These are phyloP conservation scores for Phialophora chinensis DNA, from an alignment of 2,329 filamentous ascomycete species.

Conservation along the genomic window DNA sequence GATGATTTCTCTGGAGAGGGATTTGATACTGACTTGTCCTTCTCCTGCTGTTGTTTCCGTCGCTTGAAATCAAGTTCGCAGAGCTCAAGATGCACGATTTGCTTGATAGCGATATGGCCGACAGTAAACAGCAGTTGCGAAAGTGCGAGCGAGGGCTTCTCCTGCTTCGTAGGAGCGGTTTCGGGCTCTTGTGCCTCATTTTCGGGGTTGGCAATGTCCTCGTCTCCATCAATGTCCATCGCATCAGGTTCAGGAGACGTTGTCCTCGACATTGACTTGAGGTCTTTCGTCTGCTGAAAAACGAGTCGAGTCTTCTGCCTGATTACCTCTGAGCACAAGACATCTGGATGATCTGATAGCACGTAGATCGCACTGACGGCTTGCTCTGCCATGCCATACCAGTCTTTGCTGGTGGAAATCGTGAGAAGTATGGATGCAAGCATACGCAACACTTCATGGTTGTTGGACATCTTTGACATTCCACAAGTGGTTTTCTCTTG, in stretches of 20 bases:
- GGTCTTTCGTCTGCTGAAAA: slow-evolving; percentile 63
- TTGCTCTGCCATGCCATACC: slow-evolving; percentile 93
- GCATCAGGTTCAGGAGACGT: slow-evolving; percentile 41
- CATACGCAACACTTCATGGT: slow-evolving; percentile 82
- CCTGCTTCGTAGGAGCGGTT: slow-evolving; percentile 50
- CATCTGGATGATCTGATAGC: slow-evolving; percentile 91
- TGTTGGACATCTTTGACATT: slow-evolving; percentile 81
- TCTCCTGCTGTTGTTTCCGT: slow-evolving; percentile 87
- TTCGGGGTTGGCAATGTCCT: slow-evolving; percentile 23
- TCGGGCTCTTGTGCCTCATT: slow-evolving; percentile 40
- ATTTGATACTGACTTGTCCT: slow-evolving; percentile 55
- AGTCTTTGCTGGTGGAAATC: slow-evolving; percentile 88
- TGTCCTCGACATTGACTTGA: slow-evolving; percentile 47
- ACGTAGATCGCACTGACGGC: slow-evolving; percentile 95
- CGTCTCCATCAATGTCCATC: slow-evolving; percentile 43
- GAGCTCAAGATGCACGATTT: slow-evolving; percentile 97
- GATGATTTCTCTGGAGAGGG: slow-evolving; percentile 43
- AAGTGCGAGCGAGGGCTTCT: slow-evolving; percentile 74
- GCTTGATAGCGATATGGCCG: slow-evolving; percentile 96
- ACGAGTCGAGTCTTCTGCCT: slow-evolving; percentile 84
- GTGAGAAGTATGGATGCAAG: slow-evolving; percentile 86
- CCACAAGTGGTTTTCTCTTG: slow-evolving; percentile 67
- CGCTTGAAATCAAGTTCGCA: slow-evolving; percentile 98
- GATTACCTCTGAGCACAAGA: slow-evolving; percentile 87
- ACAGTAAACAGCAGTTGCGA: slow-evolving; percentile 95